Evolutionary conservation across 345 rosid genomes (phyloP), one percentile per base, ranked within the genome.

Genomic region (Sonneratia alba): DNA sequence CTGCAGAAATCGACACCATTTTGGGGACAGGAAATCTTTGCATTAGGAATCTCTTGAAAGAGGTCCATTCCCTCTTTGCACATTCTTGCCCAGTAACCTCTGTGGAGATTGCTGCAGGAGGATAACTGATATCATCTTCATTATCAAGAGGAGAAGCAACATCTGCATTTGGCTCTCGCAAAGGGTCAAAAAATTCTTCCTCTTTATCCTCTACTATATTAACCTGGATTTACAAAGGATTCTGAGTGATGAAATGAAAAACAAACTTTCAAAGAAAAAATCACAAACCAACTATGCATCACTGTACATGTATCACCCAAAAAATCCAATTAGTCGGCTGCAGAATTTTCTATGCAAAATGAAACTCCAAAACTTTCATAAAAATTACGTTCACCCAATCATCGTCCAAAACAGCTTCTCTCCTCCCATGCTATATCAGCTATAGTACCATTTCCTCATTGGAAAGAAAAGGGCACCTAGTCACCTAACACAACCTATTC

Each of bases 1-100:
- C 97, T 24, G 91, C 84, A 73, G 98, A 88, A 68, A 79, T 69
- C 36, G 96, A 84, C 66, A 84, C 76, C 85, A 87, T 86, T 80
- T 83, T 93, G 75, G 96, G 82, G 74, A 89, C 90, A 24, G 92
- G 90, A 77, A 91, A 93, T 71, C 87, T 87, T 86, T 93, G 97
- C 91, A 89, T 85, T 68, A 93, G 79, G 76, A 85, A 76, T 79
- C 96, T 86, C 83, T 81, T 93, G 77, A 89, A 91, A 24, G 88
- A 87, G 64, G 73, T 81, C 98, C 98, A 93, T 51, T 91, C 94
- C 78, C 78, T 87, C 49, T 68, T 72, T 51, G 85, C 72, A 70
- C 21, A 1, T 19, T 74, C 82, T 70, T 79, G 83, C 68, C 62
- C 27, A 59, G 70, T 73, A 74, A 75, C 69, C 55, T 72, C 85